Percentiles rank a stretch among this genome's conserved stretches.
Conservation (phyloP, 1,139 yeast species). For the Saccharomyces pastorianus region DNA sequence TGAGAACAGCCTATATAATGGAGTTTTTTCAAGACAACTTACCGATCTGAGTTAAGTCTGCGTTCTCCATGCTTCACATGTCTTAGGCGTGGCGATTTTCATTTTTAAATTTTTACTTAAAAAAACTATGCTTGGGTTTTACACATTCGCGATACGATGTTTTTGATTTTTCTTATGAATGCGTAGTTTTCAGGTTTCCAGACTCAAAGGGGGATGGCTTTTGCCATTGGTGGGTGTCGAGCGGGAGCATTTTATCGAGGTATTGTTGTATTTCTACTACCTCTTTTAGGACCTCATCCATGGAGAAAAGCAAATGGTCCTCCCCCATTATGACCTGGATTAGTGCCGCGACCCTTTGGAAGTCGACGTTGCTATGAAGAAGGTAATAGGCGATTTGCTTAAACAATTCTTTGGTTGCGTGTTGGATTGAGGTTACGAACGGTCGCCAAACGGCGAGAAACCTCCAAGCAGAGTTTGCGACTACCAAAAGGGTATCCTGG, state of each 20-base stretch:
- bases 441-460: neutral
- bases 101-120: too few relatives aligned
- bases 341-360: neutral
- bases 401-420: constrained; percentile 3
- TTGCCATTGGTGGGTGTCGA: neutral
- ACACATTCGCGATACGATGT: too few relatives aligned
- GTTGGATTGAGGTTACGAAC: constrained; percentile 60
- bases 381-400: neutral
- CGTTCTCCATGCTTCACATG: too few relatives aligned
- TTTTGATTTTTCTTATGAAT: too few relatives aligned
- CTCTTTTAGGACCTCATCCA: neutral
- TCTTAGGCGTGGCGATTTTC: too few relatives aligned
- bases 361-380: neutral
- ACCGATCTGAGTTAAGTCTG: too few relatives aligned
- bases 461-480: neutral
- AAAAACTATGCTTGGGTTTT: too few relatives aligned
- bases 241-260: neutral
- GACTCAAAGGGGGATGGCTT: neutral
- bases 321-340: neutral
- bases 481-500: constrained; percentile 30
- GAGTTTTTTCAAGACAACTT: too few relatives aligned
- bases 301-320: neutral
- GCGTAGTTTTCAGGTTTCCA: neutral
- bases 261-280: neutral
- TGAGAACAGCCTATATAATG: too few relatives aligned